Evolutionary conservation across 768 basidiomycete genomes (phyloP).

Genomic region (Termitomyces heimii): DNA sequence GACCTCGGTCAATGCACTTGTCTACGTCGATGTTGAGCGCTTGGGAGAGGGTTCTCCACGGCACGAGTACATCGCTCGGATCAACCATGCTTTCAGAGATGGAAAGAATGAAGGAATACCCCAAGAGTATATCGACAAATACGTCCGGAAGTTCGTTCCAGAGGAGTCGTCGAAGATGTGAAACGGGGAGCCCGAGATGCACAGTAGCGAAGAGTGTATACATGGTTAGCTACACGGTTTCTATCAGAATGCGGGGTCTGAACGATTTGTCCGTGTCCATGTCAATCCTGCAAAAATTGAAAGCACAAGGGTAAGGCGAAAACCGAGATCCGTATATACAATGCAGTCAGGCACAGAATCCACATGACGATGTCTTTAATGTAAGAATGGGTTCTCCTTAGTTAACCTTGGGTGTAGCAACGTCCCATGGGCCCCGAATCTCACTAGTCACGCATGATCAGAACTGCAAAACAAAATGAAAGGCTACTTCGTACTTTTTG

Average conservation of each 20-base stretch:
- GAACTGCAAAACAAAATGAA: neutral
- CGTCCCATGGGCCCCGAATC: slow-evolving; percentile 89
- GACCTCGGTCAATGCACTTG: slow-evolving; percentile 21
- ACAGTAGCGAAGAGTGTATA: neutral
- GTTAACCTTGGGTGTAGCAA: slow-evolving; percentile 70
- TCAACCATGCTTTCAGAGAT: slow-evolving; percentile 41
- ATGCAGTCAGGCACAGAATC: neutral
- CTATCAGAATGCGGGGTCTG: neutral
- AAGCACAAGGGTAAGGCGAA: neutral
- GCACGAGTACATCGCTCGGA: slow-evolving; percentile 38
- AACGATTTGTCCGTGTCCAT: neutral
- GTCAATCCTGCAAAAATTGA: neutral
- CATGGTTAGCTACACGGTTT: neutral
- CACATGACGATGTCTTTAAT: neutral
- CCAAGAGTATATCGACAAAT: slow-evolving; percentile 35
- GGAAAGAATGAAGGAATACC: slow-evolving; percentile 33
- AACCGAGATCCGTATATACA: neutral
- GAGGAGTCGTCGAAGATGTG: neutral
- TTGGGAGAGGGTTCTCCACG: slow-evolving; percentile 24
- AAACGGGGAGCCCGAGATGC: neutral
- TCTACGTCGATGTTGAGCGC: slow-evolving; percentile 36
- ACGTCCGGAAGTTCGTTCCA: slow-evolving; percentile 38
- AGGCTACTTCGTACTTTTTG: slow-evolving; percentile 62
- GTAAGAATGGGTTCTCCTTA: neutral
- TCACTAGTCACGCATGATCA: slow-evolving; percentile 46